Evolutionary conservation across 352 stramenopile species (phyloP), one percentile per base, ranked within the genome.

Genomic region (Pythium apleroticum): DNA sequence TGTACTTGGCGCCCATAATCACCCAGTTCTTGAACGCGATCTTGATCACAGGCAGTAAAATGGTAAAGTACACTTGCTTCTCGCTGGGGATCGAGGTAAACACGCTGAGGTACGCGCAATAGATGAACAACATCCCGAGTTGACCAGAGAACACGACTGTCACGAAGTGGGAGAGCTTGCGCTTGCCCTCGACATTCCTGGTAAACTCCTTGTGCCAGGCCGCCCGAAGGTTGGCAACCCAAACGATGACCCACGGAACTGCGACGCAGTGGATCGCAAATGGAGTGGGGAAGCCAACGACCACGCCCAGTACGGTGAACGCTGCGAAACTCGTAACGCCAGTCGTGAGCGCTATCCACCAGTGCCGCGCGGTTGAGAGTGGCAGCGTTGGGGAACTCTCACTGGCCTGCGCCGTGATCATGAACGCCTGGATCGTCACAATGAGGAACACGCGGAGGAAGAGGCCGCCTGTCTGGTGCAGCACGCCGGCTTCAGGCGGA

Each of bases 21-120:
- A 48, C 39, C 24, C 27, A 46, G 50, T 66, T 60, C 37, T 54
- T 53, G 37, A 60, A 59, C 4, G n/a, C 37, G n/a, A 66, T 33
- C 52, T 66, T 66, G 14, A 66, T 45, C 1, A 60, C 11, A 15
- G 60, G 39, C 19, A 66, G 22, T 9, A 49, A 15, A 19, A 56
- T 17, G 3, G 59, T 52, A 14, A 58, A 25, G 14, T 39, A 39
- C 2, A 39, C 33, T 15, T 39, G 33, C 2, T 15, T 17, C 8
- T 15, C 33, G 12, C 33, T 12, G 7, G 7, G 33, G 33, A 39
- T 39, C 8, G 8, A 17, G 7, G 8, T 39, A 10, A 39, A 39
- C 11, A 10, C 33, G 33, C 10, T 15, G 11, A 15, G 8, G 33
- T 39, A 39, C 33, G 12, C 8, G 33, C 8, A 17, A 15, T 39